Percentiles rank a stretch among this genome's conserved stretches.
These are phyloP conservation scores for Edaphochlamys debaryana DNA, from an alignment of 139 green algal species.

Conservation along the genomic window DNA sequence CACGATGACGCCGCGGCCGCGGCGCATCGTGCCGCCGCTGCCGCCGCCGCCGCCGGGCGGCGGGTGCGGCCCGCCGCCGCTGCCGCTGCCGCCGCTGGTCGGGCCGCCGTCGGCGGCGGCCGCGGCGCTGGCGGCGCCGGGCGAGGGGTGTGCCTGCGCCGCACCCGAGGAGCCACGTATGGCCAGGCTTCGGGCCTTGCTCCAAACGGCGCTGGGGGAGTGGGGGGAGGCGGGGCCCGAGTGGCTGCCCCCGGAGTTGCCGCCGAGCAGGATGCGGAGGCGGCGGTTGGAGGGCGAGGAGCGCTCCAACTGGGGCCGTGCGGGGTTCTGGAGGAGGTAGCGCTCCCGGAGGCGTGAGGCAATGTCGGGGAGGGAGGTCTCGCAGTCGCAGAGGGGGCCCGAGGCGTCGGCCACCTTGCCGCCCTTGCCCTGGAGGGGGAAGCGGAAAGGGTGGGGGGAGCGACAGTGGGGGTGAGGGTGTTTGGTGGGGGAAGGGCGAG, in stretches of 20 bases:
- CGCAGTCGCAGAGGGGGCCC: neutral
- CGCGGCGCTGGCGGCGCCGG: neutral
- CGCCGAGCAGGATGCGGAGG: neutral
- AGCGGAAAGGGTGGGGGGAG: no score
- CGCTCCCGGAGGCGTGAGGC: slow-evolving; percentile 12
- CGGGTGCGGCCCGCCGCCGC: neutral
- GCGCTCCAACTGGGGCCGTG: neutral
- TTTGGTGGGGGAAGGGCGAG: neutral
- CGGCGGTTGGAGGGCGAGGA: slow-evolving; percentile 7
- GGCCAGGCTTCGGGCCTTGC: slow-evolving; percentile 20
- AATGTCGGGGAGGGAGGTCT: slow-evolving; percentile 3
- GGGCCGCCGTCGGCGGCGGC: neutral
- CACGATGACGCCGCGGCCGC: no score
- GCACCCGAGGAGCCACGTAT: neutral
- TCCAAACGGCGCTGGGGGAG: neutral
- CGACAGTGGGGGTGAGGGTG: neutral
- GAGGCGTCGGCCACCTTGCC: slow-evolving; percentile 6
- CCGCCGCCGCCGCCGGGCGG: no score
- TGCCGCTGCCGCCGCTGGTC: neutral
- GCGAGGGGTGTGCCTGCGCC: neutral
- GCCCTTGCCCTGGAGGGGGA: slow-evolving; percentile 40
- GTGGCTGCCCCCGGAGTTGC: neutral
- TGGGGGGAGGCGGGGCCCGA: neutral
- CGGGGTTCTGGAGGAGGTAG: neutral
- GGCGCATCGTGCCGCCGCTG: no score